These are phyloP conservation scores for Paulownia fortunei DNA, from an alignment of 257 asterid species.

Conservation along the genomic window DNA sequence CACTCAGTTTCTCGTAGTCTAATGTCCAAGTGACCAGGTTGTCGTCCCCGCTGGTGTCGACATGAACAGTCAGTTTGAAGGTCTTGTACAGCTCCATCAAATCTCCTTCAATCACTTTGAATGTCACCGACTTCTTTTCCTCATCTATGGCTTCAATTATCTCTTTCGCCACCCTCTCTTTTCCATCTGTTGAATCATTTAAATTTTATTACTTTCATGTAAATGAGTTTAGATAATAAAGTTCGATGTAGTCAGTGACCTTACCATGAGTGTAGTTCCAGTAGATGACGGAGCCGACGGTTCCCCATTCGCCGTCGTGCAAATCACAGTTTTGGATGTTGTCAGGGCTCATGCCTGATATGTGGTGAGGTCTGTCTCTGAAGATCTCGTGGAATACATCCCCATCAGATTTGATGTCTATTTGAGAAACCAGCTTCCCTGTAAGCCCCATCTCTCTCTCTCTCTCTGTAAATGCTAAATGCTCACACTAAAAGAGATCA, in stretches of 20 bases:
- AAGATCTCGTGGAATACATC: constrained; percentile 41
- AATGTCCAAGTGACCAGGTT: constrained; percentile 47
- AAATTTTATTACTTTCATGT: too few relatives aligned
- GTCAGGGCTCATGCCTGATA: constrained; percentile 30
- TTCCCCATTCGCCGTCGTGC: constrained; percentile 40
- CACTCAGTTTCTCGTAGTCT: constrained; percentile 48
- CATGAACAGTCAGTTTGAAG: constrained; percentile 30
- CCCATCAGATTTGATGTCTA: constrained; percentile 32
- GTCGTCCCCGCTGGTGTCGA: constrained; percentile 39
- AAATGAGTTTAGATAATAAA: too few relatives aligned
- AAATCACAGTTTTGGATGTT: constrained; percentile 29
- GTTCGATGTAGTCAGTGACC: background rate
- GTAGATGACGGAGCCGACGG: constrained; percentile 35
- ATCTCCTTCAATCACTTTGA: constrained; percentile 50
- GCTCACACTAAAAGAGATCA: too few relatives aligned
- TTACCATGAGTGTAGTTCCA: constrained; percentile 41
- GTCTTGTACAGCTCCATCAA: constrained; percentile 45
- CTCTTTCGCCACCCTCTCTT: constrained; percentile 37
- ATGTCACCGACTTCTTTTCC: constrained; percentile 42
- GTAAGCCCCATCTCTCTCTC: background rate
- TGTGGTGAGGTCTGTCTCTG: constrained; percentile 34
- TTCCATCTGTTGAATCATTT: constrained; percentile 34
- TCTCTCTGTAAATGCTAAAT: too few relatives aligned
- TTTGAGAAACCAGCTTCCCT: constrained; percentile 35
- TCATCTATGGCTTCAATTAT: constrained; percentile 45